Base-by-base conservation (phyloP, 176 grass and related monocot genomes). In the Musa acuminata region DNA sequence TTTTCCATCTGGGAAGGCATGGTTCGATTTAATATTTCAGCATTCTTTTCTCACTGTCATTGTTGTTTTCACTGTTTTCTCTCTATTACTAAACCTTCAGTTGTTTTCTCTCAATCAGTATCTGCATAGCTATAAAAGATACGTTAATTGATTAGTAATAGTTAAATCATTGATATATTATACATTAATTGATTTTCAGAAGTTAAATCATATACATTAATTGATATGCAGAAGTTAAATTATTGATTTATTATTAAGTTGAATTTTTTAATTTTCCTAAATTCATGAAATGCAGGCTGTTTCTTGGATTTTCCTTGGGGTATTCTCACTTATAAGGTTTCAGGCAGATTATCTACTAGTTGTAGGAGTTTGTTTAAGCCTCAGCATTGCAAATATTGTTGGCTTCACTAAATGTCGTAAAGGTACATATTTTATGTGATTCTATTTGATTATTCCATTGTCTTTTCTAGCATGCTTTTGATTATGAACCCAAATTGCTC, bases 321-420 rank as follows among this genome's bases (percentile, higher is more conserved):
- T 99, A 82, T 99, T 99, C 78, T 99, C 96, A 82, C 87, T 98
- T 53, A 85, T 98, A 80, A 86, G 88, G 69, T 80, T 93, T 82
- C 90, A 98, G 75, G 94, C 94, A 78, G 94, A 98, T 89, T 98
- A 91, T 76, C 86, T 99, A 80, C 87, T 99, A 22, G 96, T 95
- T 49, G 67, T 99, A 64, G 96, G 91, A 84, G 96, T 99, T 87
- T 99, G 96, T 77, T 91, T 99, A 79, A 99, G 69, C 60, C 84
- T 99, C 51, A 92, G 91, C 66, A 72, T 99, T 81, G 96, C 96
- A 71, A 99, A 99, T 75, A 99, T 99, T 62, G 81, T 99, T 89
- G 96, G 96, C n/a, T 99, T 99, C 88, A 99, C 96, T 51, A 99
- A 91, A 89, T 99, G 96, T 63, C 92, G 87, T 69, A 99, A 99